Conservation (phyloP, 2,329 filamentous ascomycete species). For the Aspergillus viridinutans region DNA sequence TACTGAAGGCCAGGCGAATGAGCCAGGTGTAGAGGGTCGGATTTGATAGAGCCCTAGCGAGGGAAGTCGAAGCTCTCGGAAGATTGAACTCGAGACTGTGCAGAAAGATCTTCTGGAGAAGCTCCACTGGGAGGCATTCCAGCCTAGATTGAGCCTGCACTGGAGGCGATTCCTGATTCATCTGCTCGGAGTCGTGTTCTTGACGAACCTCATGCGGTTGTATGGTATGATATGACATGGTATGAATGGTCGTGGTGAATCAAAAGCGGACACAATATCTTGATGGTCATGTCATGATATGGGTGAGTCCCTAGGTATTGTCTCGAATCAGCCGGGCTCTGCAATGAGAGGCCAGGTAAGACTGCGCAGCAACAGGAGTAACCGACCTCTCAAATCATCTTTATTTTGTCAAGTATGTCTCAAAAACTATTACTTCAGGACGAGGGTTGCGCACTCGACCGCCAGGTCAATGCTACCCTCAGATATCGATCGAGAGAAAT, state of each 20-base stretch:
- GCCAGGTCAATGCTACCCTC: background rate
- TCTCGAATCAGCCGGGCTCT: background rate
- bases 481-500: background rate
- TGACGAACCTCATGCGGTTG: background rate
- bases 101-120: conserved; percentile 51
- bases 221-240: background rate
- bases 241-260: background rate
- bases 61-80: conserved; percentile 39
- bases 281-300: background rate
- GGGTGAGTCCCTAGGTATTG: background rate
- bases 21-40: conserved; percentile 42
- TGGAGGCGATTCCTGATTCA: conserved; percentile 9
- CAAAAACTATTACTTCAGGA: background rate
- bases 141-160: conserved; percentile 26
- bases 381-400: background rate
- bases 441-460: background rate
- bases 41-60: conserved; percentile 40
- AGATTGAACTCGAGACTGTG: conserved; percentile 46
- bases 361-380: background rate
- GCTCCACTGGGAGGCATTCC: conserved; percentile 45
- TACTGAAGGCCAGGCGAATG: conserved; percentile 41
- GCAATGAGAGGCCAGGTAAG: background rate
- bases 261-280: background rate
- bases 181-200: conserved; percentile 5
- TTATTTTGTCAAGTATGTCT: background rate